Percentiles rank a stretch among this genome's conserved stretches.
Evolutionary conservation across 768 basidiomycete species (phyloP).

Genomic region (Tricholoma bakamatsutake): DNA sequence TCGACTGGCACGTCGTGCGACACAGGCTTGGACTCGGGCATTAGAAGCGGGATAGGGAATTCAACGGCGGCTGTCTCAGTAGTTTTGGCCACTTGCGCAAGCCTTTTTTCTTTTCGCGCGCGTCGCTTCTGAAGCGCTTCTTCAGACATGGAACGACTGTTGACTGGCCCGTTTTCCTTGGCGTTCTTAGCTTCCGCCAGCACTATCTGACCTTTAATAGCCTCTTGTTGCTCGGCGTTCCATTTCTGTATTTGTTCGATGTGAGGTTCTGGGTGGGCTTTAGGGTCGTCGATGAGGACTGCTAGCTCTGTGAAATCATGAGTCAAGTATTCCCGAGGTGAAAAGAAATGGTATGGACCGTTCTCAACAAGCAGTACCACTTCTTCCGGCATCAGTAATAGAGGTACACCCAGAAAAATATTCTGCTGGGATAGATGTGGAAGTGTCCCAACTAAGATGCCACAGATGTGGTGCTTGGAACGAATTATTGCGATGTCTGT

Average conservation of each 20-base stretch:
- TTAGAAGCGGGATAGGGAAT: constrained; percentile 2
- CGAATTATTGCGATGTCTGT: constrained; percentile 80
- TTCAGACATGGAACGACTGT: constrained; percentile 44
- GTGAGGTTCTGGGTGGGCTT: constrained; percentile 48
- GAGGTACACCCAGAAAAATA: constrained; percentile 89
- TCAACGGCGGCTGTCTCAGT: constrained; percentile 6
- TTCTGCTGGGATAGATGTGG: constrained; percentile 96
- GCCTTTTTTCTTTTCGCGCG: constrained; percentile 50
- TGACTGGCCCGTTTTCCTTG: constrained; percentile 31
- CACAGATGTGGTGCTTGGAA: constrained; percentile 75
- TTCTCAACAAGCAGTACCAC: constrained; percentile 82
- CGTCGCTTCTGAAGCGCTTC: constrained; percentile 68
- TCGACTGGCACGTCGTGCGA: background rate
- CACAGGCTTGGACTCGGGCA: background rate
- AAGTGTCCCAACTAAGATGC: constrained; percentile 83
- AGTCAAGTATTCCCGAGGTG: constrained; percentile 1
- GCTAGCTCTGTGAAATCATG: constrained; percentile 53
- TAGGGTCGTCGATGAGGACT: constrained; percentile 67
- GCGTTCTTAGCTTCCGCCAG: constrained; percentile 44
- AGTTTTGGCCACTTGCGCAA: constrained; percentile 17
- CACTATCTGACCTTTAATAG: constrained; percentile 42
- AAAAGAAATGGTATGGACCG: constrained; percentile 38
- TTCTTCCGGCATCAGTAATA: constrained; percentile 87
- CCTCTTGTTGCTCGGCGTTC: constrained; percentile 43
- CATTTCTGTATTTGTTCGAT: constrained; percentile 43